phyloP scores from a whole-genome alignment of 129 eudicot genomes.

The Arctium lappa region DNA sequence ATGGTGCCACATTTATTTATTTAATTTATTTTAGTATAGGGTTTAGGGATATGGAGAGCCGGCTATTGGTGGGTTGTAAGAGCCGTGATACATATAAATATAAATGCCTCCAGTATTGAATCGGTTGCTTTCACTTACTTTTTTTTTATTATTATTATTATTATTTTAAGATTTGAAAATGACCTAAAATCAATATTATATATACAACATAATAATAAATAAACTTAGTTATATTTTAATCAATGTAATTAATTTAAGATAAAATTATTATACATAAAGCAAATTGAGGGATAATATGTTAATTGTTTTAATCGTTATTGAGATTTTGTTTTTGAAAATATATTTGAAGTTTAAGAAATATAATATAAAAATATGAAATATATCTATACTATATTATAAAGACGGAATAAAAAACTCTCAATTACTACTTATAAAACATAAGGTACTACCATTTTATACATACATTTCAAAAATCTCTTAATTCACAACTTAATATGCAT shows the following conservation, averaged over 20 bases:
- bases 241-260: neutral
- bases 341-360: neutral
- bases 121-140: neutral
- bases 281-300: neutral
- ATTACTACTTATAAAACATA: too few relatives aligned
- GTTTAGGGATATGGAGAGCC: neutral
- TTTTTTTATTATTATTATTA: neutral
- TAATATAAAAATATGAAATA: neutral
- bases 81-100: conserved; percentile 1
- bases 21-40: neutral
- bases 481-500: too few relatives aligned
- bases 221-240: too few relatives aligned
- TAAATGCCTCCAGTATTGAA: neutral
- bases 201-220: neutral
- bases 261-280: neutral
- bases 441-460: too few relatives aligned
- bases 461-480: too few relatives aligned
- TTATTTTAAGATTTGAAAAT: neutral
- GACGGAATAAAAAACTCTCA: too few relatives aligned
- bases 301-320: neutral
- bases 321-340: neutral
- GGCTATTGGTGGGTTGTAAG: conserved; percentile 29
- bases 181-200: neutral
- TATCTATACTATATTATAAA: too few relatives aligned
- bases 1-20: neutral